Percentiles rank a stretch among this genome's conserved stretches.
Conservation (phyloP, 768 basidiomycete species). For the Leucocoprinus leucothites region DNA sequence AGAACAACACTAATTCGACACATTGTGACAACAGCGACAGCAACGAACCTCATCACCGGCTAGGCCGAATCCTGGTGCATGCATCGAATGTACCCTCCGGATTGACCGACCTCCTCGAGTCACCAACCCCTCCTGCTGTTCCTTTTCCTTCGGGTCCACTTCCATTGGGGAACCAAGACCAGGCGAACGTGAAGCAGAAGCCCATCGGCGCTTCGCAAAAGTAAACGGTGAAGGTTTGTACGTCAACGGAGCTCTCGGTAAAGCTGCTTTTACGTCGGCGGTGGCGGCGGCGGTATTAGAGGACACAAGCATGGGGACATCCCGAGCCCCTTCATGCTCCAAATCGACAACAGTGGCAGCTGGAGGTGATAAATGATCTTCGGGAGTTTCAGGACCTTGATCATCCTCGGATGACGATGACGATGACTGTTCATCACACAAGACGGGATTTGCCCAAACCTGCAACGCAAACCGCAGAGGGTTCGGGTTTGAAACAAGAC, state of each 20-base stretch:
- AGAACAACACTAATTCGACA: not conserved
- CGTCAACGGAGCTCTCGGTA: slow-evolving; percentile 41
- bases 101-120: not conserved
- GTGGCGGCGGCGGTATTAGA: not conserved
- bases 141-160: not conserved
- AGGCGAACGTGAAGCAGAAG: slow-evolving; percentile 10
- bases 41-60: slow-evolving; percentile 11
- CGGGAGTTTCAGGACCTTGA: slow-evolving; percentile 55
- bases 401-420: slow-evolving; percentile 48
- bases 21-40: not conserved
- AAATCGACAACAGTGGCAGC: slow-evolving; percentile 24
- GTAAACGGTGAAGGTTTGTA: slow-evolving; percentile 63
- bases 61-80: not conserved
- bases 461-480: slow-evolving; percentile 57
- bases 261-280: not conserved
- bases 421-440: slow-evolving; percentile 29
- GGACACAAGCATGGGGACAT: slow-evolving; percentile 18
- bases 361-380: slow-evolving; percentile 45
- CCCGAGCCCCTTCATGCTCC: slow-evolving; percentile 17
- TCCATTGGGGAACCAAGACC: slow-evolving; percentile 2
- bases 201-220: slow-evolving; percentile 64
- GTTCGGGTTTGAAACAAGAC: slow-evolving; percentile 55
- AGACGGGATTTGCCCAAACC: slow-evolving; percentile 49
- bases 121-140: not conserved
- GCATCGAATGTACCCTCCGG: slow-evolving; percentile 1